Conservation (phyloP, 2,329 filamentous ascomycete species). For the Pseudogymnoascus verrucosus region DNA sequence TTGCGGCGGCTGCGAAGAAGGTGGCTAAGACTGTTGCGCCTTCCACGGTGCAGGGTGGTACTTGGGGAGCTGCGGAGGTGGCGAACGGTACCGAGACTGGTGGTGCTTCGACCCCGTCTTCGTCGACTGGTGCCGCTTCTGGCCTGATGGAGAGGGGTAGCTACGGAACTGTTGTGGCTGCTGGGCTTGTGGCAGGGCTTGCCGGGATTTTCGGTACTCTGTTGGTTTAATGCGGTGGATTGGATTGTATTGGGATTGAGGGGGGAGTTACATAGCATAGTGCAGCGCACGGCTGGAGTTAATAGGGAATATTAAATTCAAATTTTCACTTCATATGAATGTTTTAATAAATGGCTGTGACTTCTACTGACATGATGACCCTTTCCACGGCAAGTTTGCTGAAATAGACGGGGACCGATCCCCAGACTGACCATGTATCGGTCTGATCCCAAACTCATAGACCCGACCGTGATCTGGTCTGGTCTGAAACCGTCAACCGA, state of each 20-base stretch:
- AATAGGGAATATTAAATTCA: background rate
- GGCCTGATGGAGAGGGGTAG: background rate
- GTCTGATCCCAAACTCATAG: too few relatives aligned
- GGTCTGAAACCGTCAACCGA: too few relatives aligned
- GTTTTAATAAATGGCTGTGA: too few relatives aligned
- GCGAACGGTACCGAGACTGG: background rate
- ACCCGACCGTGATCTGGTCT: too few relatives aligned
- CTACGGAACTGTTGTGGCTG: background rate
- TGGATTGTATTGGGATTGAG: background rate
- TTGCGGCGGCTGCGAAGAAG: background rate
- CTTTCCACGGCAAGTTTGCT: too few relatives aligned
- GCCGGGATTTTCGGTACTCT: background rate
- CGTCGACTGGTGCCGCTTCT: background rate
- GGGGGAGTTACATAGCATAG: background rate
- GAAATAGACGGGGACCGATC: too few relatives aligned
- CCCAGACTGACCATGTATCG: too few relatives aligned
- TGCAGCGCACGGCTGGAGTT: constrained; percentile 3
- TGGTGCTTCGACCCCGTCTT: background rate
- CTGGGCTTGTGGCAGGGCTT: background rate
- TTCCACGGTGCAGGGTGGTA: constrained; percentile 16
- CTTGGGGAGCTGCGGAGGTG: constrained; percentile 11
- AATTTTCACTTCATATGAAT: background rate
- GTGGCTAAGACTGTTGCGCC: background rate
- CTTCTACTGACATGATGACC: too few relatives aligned
- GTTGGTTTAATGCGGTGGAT: background rate